Percentiles rank a stretch among this genome's conserved stretches.
These are phyloP conservation scores for Cocos nucifera DNA, from an alignment of 176 grass and related monocot species.

Conservation along the genomic window DNA sequence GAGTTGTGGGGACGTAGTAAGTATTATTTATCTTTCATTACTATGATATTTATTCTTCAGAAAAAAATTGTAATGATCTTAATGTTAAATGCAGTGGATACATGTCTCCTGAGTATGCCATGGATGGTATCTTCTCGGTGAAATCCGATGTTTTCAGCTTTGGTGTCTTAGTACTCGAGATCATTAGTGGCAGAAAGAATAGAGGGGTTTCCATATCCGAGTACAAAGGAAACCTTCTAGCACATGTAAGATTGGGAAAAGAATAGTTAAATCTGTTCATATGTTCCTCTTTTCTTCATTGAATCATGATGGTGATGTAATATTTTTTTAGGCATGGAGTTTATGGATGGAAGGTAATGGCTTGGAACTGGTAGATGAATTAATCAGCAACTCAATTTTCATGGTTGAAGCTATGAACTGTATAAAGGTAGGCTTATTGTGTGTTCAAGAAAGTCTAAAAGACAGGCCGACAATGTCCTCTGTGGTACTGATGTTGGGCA, in stretches of 20 bases:
- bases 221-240: conserved; percentile 35
- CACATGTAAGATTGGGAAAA: conserved; percentile 30
- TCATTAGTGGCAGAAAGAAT: conserved; percentile 54
- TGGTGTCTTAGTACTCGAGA: conserved; percentile 55
- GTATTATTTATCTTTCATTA: background rate
- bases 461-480: background rate
- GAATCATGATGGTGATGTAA: no score
- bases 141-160: conserved; percentile 66
- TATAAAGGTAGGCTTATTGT: background rate
- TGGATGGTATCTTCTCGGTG: conserved; percentile 47
- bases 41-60: no score
- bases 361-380: background rate
- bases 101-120: conserved; percentile 66
- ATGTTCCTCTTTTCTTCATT: no score
- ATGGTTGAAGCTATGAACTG: background rate
- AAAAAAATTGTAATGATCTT: no score
- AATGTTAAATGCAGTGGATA: conserved; percentile 35
- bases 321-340: background rate
- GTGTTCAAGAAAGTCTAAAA: background rate
- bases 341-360: background rate
- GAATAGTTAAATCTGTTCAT: no score
- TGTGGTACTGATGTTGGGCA: background rate
- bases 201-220: conserved; percentile 36
- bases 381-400: background rate
- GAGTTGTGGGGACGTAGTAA: conserved; percentile 89